These are phyloP conservation scores for Porcisia deanei DNA, from an alignment of 208 protist genomes.

Conservation along the genomic window DNA sequence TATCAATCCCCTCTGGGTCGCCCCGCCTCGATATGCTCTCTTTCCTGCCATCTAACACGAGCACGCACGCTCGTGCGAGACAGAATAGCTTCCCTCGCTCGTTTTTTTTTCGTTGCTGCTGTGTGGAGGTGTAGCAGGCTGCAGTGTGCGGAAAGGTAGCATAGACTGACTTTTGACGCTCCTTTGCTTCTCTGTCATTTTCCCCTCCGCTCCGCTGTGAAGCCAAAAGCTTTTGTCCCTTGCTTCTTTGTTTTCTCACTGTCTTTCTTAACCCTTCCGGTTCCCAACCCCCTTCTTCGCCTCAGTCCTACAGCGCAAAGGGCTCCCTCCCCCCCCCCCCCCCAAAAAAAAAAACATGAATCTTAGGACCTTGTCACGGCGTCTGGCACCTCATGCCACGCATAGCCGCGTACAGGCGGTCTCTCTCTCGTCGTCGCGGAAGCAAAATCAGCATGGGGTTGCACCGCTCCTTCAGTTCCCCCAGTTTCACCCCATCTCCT, in stretches of 20 bases:
- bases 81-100: too few species aligned
- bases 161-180: background rate
- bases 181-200: background rate
- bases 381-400: slow-evolving; percentile 2
- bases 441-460: background rate
- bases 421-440: background rate
- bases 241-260: background rate
- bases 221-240: too few species aligned
- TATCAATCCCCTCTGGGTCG: background rate
- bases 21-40: background rate
- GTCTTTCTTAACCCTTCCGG: background rate
- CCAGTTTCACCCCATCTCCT: slow-evolving; percentile 53
- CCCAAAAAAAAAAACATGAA: slow-evolving; percentile 10
- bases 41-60: background rate
- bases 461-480: slow-evolving; percentile 33
- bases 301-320: background rate
- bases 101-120: too few species aligned
- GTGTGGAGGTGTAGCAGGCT: background rate
- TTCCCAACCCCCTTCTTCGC: background rate
- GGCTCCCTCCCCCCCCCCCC: background rate
- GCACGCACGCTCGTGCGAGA: background rate
- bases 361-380: slow-evolving; percentile 4
- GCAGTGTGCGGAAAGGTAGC: background rate
- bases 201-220: too few species aligned
- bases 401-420: background rate